Evolutionary conservation across 495 filamentous ascomycete species (phyloP).

Genomic region (Thermochaetoides thermophila): DNA sequence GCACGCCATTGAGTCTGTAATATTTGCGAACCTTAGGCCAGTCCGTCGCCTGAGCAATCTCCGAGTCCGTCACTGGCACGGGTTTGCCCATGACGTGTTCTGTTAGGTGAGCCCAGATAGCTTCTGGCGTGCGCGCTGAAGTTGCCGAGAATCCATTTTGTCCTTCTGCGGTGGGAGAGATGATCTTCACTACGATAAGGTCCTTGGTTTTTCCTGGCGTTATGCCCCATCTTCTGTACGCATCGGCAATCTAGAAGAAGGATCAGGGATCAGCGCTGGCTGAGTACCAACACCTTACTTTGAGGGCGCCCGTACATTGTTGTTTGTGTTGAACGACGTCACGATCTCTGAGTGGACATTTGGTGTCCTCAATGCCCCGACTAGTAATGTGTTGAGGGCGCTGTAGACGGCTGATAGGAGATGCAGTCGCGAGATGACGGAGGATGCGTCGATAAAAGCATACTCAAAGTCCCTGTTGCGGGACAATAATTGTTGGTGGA

Average conservation of each 20-base stretch:
- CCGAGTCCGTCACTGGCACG: conserved; percentile 48
- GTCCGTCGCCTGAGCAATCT: conserved; percentile 44
- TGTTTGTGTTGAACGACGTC: conserved; percentile 63
- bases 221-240: conserved; percentile 80
- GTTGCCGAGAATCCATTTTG: neutral
- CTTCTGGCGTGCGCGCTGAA: conserved; percentile 28
- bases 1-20: conserved; percentile 56
- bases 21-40: conserved; percentile 58
- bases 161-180: conserved; percentile 1
- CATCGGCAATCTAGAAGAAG: conserved; percentile 60
- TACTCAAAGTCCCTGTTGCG: conserved; percentile 80
- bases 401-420: conserved; percentile 62
- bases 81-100: conserved; percentile 46
- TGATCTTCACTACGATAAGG: conserved; percentile 65
- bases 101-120: conserved; percentile 48
- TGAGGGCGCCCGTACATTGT: conserved; percentile 77
- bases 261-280: conserved; percentile 5
- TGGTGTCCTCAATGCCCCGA: conserved; percentile 49
- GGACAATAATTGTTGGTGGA: conserved; percentile 65
- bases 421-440: conserved; percentile 53
- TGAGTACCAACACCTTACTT: too few relatives aligned
- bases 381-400: conserved; percentile 51
- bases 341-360: conserved; percentile 94
- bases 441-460: conserved; percentile 75
- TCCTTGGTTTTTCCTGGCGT: conserved; percentile 44